phyloP scores from a whole-genome alignment of 2,329 filamentous ascomycete genomes.

The Neonectria sp. region DNA sequence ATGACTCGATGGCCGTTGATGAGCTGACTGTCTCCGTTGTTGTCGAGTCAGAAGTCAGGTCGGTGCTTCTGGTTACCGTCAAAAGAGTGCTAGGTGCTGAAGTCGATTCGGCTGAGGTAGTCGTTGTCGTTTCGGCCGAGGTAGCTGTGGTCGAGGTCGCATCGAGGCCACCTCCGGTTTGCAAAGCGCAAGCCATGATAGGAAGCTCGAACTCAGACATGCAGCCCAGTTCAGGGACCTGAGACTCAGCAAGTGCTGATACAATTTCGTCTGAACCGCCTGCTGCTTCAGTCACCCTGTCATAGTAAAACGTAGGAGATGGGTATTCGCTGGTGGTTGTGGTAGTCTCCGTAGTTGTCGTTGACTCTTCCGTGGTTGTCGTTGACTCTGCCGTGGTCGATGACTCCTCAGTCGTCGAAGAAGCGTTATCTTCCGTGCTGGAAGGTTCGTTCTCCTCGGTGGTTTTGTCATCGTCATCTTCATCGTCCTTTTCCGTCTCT shows the following conservation, averaged over 20 bases:
- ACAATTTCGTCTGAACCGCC: slow-evolving; percentile 11
- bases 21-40: neutral
- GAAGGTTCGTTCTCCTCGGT: neutral
- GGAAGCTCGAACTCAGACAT: slow-evolving; percentile 14
- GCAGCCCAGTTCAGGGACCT: slow-evolving; percentile 9
- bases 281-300: neutral
- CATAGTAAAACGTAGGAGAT: slow-evolving; percentile 2
- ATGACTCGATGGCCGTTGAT: neutral
- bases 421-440: neutral
- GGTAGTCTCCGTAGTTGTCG: slow-evolving; percentile 2
- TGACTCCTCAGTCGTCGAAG: slow-evolving; percentile 1
- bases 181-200: slow-evolving; percentile 2
- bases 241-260: neutral
- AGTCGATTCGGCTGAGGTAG: neutral
- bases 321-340: slow-evolving; percentile 1
- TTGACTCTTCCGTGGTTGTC: neutral
- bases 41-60: neutral
- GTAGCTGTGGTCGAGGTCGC: neutral
- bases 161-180: slow-evolving; percentile 1
- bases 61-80: neutral
- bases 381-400: slow-evolving; percentile 4
- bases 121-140: neutral
- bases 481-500: slow-evolving; percentile 5
- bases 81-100: neutral
- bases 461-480: neutral